Base-by-base conservation (phyloP, 139 green algal genomes). In the Micractinium conductrix region DNA sequence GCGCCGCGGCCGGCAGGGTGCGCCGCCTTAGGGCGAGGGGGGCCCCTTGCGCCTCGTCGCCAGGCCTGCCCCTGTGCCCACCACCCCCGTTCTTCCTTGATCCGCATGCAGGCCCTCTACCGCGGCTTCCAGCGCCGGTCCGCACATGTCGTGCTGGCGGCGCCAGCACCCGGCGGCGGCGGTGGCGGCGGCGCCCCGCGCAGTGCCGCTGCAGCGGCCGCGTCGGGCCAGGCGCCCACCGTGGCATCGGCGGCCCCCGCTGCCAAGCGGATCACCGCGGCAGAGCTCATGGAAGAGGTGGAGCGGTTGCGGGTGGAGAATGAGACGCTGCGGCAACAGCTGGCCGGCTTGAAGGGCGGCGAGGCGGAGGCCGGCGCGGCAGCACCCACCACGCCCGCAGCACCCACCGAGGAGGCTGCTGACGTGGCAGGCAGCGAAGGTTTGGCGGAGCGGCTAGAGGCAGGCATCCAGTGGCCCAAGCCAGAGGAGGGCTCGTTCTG, bases 381-480 rank as follows among this genome's bases (percentile, higher is more conserved):
- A 60, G 43, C 62, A 0, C 33, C 48, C 21, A 44, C 12, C 44
- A 24, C 45, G 21, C 33, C 8, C 8, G 63, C n/a, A 22, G 63
- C 63, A 37, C 28, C 63, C 30, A 19, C 63, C 4, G 10, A 37
- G 22, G 37, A 42, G 16, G 67, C 67, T 48, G 40, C 42, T 8
- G 28, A 40, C 42, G 4, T 16, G 28, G 33, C 70, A 7, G 24
- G 14, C 9, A 38, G 21, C 42, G 7, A 19, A 71, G 26, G 24
- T 69, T 33, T 62, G 26, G 68, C 50, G 37, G 65, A 63, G 21
- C 33, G 76, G 68, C 83, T 92, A 48, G 85, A 92, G 48, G 43
- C 60, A 37, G 90, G 86, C 48, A 93, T 93, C 50, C 26, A 19
- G 35, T 93, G 90, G 90, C 90, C 90, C 9, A 58, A n/a, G 26